phyloP scores from a whole-genome alignment of 371 early-diverging fungal species.

The Mortierella sp. region DNA sequence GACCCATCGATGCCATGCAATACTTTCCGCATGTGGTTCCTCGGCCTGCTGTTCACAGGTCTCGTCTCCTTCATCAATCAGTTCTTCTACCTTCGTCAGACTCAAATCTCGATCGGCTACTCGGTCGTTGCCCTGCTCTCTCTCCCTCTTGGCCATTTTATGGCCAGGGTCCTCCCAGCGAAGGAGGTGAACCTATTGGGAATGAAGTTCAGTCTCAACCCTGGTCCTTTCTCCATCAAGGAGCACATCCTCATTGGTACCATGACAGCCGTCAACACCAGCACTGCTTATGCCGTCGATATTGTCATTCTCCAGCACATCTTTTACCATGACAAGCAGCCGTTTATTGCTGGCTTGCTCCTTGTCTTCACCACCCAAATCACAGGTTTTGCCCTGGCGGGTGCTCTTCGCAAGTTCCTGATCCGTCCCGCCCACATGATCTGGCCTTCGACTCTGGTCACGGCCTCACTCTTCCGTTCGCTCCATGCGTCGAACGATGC shows the following conservation, averaged over 20 bases:
- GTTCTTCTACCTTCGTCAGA: conserved; percentile 66
- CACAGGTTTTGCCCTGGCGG: conserved; percentile 77
- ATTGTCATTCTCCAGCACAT: conserved; percentile 70
- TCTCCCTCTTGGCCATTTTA: conserved; percentile 60
- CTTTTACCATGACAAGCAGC: conserved; percentile 58
- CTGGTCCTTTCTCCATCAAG: conserved; percentile 82
- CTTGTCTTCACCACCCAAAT: conserved; percentile 66
- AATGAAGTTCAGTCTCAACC: conserved; percentile 62
- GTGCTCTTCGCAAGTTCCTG: conserved; percentile 65
- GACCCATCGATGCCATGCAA: conserved; percentile 60
- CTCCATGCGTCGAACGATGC: conserved; percentile 61
- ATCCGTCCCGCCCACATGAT: conserved; percentile 77
- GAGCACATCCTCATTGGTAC: conserved; percentile 72
- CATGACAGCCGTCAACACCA: conserved; percentile 43
- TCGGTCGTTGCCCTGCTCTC: conserved; percentile 60
- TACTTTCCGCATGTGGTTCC: conserved; percentile 66
- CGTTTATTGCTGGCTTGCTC: conserved; percentile 53
- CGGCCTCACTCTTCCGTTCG: conserved; percentile 74
- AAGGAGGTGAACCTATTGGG: conserved; percentile 42
- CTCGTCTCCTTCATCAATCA: conserved; percentile 62
- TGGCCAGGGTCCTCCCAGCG: conserved; percentile 57
- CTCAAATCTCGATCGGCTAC: conserved; percentile 56
- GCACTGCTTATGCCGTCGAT: conserved; percentile 75
- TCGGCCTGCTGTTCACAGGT: conserved; percentile 61
- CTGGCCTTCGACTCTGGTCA: conserved; percentile 82